These are phyloP conservation scores for Aureobasidium musti DNA, from an alignment of 2,329 filamentous ascomycete species.

Conservation along the genomic window DNA sequence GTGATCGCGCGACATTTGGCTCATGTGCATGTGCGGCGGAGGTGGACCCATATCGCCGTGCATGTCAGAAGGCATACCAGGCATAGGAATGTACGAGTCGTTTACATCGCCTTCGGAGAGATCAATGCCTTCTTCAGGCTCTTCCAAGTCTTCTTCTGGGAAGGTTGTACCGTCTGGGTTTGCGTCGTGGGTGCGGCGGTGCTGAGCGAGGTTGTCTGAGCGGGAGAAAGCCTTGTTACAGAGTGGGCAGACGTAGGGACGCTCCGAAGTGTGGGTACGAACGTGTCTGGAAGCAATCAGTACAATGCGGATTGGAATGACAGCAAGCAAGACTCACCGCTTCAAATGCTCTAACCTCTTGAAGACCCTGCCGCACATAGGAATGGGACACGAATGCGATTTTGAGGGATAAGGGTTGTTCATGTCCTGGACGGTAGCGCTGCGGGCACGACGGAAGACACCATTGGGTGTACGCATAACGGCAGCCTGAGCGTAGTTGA, in stretches of 20 bases:
- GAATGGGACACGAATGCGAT: constrained; percentile 98
- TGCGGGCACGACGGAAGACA: constrained; percentile 84
- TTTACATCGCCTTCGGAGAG: constrained; percentile 54
- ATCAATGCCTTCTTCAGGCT: constrained; percentile 82
- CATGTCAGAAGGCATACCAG: constrained; percentile 25
- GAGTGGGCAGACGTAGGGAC: constrained; percentile 94
- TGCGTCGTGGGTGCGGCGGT: constrained; percentile 79
- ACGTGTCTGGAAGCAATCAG: constrained; percentile 72
- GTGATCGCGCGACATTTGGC: constrained; percentile 14
- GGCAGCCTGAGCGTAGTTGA: constrained; percentile 58
- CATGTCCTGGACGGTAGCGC: constrained; percentile 94
- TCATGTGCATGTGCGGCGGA: constrained; percentile 42
- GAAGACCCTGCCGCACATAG: constrained; percentile 93
- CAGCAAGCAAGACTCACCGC: constrained; percentile 68
- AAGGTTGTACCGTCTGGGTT: constrained; percentile 61
- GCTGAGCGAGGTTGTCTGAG: constrained; percentile 98
- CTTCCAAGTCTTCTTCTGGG: constrained; percentile 82
- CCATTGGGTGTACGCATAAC: constrained; percentile 64
- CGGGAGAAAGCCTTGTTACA: constrained; percentile 99
- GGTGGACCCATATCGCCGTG: constrained; percentile 30
- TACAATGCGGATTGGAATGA: constrained; percentile 44
- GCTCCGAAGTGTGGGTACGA: constrained; percentile 98
- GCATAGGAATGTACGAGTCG: constrained; percentile 37
- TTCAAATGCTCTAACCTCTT: constrained; percentile 99
- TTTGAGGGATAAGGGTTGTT: constrained; percentile 90